Percentiles rank a stretch among this genome's conserved stretches.
These are phyloP conservation scores for Metschnikowia cerradonensis DNA, from an alignment of 805 yeast genomes.

Conservation along the genomic window DNA sequence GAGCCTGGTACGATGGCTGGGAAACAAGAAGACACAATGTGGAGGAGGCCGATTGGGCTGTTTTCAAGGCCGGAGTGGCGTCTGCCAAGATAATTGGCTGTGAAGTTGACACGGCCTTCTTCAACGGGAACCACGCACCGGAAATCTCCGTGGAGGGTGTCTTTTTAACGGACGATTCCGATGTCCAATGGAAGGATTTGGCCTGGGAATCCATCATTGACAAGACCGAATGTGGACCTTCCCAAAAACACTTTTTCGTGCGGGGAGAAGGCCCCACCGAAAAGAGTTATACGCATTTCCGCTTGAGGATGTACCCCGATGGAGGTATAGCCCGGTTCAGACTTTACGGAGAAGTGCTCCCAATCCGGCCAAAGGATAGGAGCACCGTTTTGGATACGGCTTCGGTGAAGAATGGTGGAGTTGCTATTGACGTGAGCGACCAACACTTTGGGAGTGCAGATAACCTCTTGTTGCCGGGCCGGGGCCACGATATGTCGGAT, in stretches of 20 bases:
- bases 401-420: constrained; percentile 81
- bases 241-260: constrained; percentile 77
- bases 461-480: constrained; percentile 84
- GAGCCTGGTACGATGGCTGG: constrained; percentile 99
- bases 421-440: constrained; percentile 76
- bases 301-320: constrained; percentile 92
- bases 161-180: constrained; percentile 31
- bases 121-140: constrained; percentile 96
- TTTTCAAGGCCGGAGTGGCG: constrained; percentile 77
- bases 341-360: constrained; percentile 77
- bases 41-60: constrained; percentile 83
- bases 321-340: constrained; percentile 97
- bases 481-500: constrained; percentile 95
- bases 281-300: constrained; percentile 67
- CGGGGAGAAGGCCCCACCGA: constrained; percentile 53
- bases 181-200: constrained; percentile 17
- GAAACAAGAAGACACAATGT: constrained; percentile 93
- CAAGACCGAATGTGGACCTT: constrained; percentile 81
- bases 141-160: constrained; percentile 78
- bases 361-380: constrained; percentile 54
- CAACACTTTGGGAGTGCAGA: constrained; percentile 94
- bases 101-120: constrained; percentile 90
- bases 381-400: constrained; percentile 64
- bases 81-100: constrained; percentile 75
- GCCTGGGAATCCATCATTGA: constrained; percentile 72